Percentiles rank a stretch among this genome's conserved stretches.
These are phyloP conservation scores for Auriscalpium microsporum DNA, from an alignment of 768 basidiomycete species.

Conservation along the genomic window DNA sequence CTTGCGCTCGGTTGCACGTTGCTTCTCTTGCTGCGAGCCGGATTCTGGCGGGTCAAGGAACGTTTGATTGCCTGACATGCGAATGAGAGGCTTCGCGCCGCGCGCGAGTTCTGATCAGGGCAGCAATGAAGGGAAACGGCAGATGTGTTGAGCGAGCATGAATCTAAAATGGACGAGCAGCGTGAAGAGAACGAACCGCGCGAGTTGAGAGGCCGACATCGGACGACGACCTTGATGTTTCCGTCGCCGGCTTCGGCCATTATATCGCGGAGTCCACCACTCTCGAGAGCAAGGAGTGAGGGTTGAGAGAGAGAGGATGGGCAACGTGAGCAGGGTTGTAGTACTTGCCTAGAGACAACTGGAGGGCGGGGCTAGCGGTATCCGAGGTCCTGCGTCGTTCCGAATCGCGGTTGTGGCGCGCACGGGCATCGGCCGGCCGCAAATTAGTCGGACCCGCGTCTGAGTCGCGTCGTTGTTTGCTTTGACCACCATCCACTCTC, in stretches of 20 bases:
- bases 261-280: not conserved
- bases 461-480: not conserved
- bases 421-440: not conserved
- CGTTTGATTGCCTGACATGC: slow-evolving; percentile 93
- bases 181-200: slow-evolving; percentile 57
- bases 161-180: not conserved
- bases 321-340: not conserved
- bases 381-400: too few relatives aligned
- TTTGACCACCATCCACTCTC: not conserved
- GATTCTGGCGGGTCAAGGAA: slow-evolving; percentile 83
- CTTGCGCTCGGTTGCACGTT: slow-evolving; percentile 82
- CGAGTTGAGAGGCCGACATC: slow-evolving; percentile 94
- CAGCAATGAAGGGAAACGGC: not conserved
- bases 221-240: slow-evolving; percentile 88
- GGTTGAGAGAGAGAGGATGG: not conserved
- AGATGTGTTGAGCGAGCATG: not conserved
- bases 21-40: slow-evolving; percentile 46
- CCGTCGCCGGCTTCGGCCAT: slow-evolving; percentile 79
- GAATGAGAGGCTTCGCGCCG: slow-evolving; percentile 89
- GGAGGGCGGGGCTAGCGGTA: too few relatives aligned
- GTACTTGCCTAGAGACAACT: not conserved
- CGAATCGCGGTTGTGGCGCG: not conserved
- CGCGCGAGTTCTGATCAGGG: slow-evolving; percentile 68
- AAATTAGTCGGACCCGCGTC: not conserved
- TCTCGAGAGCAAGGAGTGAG: not conserved